Evolutionary conservation across 2,329 filamentous ascomycete species (phyloP), one percentile per base, ranked within the genome.

Genomic region (Keithomyces neogunnii): DNA sequence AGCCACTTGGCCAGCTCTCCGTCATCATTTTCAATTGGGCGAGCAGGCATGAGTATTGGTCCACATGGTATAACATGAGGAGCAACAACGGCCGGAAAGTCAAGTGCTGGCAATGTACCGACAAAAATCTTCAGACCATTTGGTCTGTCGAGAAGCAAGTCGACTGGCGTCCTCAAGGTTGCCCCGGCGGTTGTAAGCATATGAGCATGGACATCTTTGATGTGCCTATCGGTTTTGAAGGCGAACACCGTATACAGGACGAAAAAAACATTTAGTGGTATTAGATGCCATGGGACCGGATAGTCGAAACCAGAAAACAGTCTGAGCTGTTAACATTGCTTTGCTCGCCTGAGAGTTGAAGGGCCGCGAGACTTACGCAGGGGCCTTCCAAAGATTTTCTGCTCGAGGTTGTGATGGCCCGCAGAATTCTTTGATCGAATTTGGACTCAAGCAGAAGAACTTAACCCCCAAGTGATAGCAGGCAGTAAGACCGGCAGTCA

Each of bases 281-380:
- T 63, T 1, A 69, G 57, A 44, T 65, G 62, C 65, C 62, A 71
- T 1, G 75, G 74, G 0, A 78, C 62, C 3, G 75, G 75, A 50
- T 70, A 78, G 0, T 67, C 57, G 32, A 70, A 73, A 4, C 66
- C 72, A 0, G 75, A 74, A 11, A 69, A 70, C 0, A 70, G 65
- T 10, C 73, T 75, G 19, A 4, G 26, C 7, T 10, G 33, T 32
- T 8, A 42, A 45, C 31, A 10, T 35, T 50, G 10, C 53, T 26
- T 7, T 4, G 3, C 31, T n/a, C 5, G 26, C 8, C 30, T 5
- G 26, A 19, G 19, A 19, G 19, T 19, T 19, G 19, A 19, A 19
- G 26, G n/a, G 3, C 42, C n/a, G 30, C 9, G 4, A 3, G 1
- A 67, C 68, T 59, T 55, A 71, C 69, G 62, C 57, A 1, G 70